Evolutionary conservation across 2,329 filamentous ascomycete species (phyloP).

Genomic region (Sphaerulina populicola): DNA sequence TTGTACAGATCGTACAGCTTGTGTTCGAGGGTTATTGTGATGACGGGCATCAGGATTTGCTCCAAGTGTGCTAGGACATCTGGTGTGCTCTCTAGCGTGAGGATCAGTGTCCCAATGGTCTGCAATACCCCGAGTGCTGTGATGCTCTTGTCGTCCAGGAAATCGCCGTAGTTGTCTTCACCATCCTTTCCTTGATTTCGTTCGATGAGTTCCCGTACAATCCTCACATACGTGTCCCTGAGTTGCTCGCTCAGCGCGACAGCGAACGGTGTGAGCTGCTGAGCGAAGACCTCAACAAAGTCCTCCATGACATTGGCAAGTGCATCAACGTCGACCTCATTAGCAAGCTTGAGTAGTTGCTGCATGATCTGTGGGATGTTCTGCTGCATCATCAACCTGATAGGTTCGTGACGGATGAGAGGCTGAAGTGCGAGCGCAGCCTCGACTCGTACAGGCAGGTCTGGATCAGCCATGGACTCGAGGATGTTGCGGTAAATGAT

Average conservation of each 20-base stretch:
- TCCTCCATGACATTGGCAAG: constrained; percentile 99
- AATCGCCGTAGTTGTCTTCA: constrained; percentile 77
- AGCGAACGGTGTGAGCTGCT: constrained; percentile 91
- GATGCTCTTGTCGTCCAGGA: constrained; percentile 96
- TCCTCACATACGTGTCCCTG: constrained; percentile 89
- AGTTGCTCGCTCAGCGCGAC: constrained; percentile 93
- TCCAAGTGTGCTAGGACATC: constrained; percentile 92
- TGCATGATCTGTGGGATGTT: constrained; percentile 99
- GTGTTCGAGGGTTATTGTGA: constrained; percentile 91
- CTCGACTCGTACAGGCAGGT: constrained; percentile 86
- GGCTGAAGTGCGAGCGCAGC: constrained; percentile 90
- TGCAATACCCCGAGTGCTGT: constrained; percentile 92
- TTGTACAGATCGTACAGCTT: constrained; percentile 97
- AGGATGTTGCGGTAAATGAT: constrained; percentile 95
- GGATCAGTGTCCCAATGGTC: constrained; percentile 92
- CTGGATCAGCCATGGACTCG: constrained; percentile 92
- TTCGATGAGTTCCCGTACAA: constrained; percentile 83
- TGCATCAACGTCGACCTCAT: constrained; percentile 95
- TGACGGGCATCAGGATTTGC: constrained; percentile 92
- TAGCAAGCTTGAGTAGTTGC: constrained; percentile 89
- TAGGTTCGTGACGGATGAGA: constrained; percentile 88
- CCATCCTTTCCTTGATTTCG: constrained; percentile 70
- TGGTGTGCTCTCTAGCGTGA: constrained; percentile 92
- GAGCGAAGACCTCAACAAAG: constrained; percentile 97
- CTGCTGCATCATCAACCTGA: constrained; percentile 89